A percentile compares a stretch with the other conserved stretches of the same genome.
Conservation (phyloP, 108 stramenopile genomes). For the Pseudonitzschia delicatissima region DNA sequence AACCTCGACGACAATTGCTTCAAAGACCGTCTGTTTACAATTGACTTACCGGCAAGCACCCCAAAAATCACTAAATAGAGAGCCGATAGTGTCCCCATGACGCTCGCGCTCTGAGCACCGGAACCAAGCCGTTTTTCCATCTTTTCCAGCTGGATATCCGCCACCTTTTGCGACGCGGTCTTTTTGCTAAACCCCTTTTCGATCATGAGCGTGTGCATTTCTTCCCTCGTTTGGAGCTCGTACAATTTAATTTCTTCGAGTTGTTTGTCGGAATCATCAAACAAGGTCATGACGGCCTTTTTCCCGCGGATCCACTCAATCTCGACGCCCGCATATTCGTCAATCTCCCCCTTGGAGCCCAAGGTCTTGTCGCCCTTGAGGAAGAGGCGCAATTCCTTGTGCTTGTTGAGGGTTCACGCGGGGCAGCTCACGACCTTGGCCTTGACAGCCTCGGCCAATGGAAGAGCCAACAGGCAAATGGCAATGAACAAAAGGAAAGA, state of each 20-base stretch:
- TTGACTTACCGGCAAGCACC: not conserved
- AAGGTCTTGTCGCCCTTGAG: slow-evolving; percentile 10
- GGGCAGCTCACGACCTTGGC: slow-evolving; percentile 27
- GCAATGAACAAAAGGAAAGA: no score
- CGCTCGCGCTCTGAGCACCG: not conserved
- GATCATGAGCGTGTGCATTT: slow-evolving; percentile 57
- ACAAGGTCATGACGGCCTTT: slow-evolving; percentile 20
- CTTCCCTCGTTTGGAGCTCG: slow-evolving; percentile 53
- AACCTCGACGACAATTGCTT: no score
- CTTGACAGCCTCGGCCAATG: not conserved
- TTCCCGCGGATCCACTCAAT: slow-evolving; percentile 31
- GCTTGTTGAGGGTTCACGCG: slow-evolving; percentile 33
- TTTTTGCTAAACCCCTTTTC: slow-evolving; percentile 54
- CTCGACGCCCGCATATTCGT: slow-evolving; percentile 19
- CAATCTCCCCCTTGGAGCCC: slow-evolving; percentile 14
- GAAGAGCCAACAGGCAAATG: no score
- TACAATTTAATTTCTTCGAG: slow-evolving; percentile 46
- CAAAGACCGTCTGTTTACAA: no score
- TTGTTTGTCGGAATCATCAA: slow-evolving; percentile 15
- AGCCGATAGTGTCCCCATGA: not conserved
- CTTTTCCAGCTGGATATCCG: slow-evolving; percentile 13
- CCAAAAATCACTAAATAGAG: not conserved
- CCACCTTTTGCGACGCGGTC: not conserved
- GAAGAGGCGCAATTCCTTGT: slow-evolving; percentile 24
- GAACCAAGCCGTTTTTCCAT: no score